These are phyloP conservation scores for Chaetomium olivaceum DNA, from an alignment of 2,329 filamentous ascomycete species.

Conservation along the genomic window DNA sequence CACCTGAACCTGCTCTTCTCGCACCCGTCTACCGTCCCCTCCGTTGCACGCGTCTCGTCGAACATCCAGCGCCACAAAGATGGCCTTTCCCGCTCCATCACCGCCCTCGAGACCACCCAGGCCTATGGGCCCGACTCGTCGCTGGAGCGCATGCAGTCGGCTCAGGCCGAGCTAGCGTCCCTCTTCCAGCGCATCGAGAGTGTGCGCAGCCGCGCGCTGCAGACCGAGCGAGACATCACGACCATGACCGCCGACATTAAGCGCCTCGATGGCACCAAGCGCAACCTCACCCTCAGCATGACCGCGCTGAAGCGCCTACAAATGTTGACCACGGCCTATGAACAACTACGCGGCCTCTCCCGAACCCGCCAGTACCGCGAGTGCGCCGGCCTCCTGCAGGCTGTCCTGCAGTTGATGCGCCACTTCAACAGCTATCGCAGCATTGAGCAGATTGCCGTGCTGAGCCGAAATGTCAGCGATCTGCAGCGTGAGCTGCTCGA, in stretches of 20 bases:
- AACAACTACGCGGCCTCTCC: slow-evolving; percentile 82
- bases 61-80: slow-evolving; percentile 74
- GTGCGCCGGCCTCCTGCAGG: slow-evolving; percentile 89
- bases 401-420: slow-evolving; percentile 94
- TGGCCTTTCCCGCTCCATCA: slow-evolving; percentile 79
- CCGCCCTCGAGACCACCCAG: slow-evolving; percentile 71
- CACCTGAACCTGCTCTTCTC: slow-evolving; percentile 94
- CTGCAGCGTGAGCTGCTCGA: slow-evolving; percentile 90
- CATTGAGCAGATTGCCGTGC: slow-evolving; percentile 93
- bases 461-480: slow-evolving; percentile 90
- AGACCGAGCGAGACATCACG: slow-evolving; percentile 94
- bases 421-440: slow-evolving; percentile 98
- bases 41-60: slow-evolving; percentile 71
- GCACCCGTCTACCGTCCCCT: slow-evolving; percentile 79
- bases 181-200: slow-evolving; percentile 95
- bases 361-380: slow-evolving; percentile 90
- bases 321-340: slow-evolving; percentile 99
- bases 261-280: slow-evolving; percentile 91
- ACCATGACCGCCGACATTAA: slow-evolving; percentile 99
- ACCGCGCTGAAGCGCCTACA: slow-evolving; percentile 94
- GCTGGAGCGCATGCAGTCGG: slow-evolving; percentile 86
- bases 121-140: slow-evolving; percentile 83
- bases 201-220: slow-evolving; percentile 82
- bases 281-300: slow-evolving; percentile 95
- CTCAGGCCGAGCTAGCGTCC: slow-evolving; percentile 83